Conservation (phyloP, 768 basidiomycete genomes). For the Amyloporia xantha region DNA sequence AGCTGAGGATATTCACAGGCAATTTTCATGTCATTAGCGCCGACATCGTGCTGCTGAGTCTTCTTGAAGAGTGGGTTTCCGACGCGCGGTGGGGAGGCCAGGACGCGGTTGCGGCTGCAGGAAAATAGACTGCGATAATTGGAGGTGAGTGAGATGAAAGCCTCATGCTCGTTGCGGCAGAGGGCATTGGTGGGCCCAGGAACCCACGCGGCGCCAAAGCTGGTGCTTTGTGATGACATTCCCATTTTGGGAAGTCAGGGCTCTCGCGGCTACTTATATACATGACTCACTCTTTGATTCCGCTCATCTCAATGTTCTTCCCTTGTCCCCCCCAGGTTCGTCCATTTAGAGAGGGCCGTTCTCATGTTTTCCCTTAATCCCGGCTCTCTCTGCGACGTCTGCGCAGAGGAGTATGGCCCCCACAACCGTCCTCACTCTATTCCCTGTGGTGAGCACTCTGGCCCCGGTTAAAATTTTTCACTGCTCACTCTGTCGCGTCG, state of each 20-base stretch:
- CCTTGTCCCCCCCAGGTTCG: conserved; percentile 20
- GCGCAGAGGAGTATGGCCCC: conserved; percentile 78
- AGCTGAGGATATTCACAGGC: background rate
- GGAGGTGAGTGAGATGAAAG: too few species aligned
- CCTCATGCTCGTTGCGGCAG: conserved; percentile 9
- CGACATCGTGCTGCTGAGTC: background rate
- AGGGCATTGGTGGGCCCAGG: conserved; percentile 13
- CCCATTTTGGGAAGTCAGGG: conserved; percentile 17
- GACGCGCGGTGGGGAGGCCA: conserved; percentile 11
- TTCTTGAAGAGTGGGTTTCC: background rate
- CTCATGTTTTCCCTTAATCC: conserved; percentile 75
- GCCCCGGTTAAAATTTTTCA: conserved; percentile 21
- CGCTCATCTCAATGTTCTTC: conserved; percentile 22
- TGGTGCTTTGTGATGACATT: conserved; percentile 12
- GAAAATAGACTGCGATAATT: conserved; percentile 2
- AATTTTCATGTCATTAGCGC: conserved; percentile 3
- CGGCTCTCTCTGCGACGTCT: conserved; percentile 84
- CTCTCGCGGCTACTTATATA: conserved; percentile 22
- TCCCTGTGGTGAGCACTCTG: conserved; percentile 58
- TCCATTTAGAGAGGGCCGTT: conserved; percentile 20
- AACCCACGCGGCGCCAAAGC: conserved; percentile 1
- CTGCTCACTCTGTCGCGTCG: conserved; percentile 9
- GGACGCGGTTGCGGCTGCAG: background rate
- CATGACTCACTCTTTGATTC: conserved; percentile 18
- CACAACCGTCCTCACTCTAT: conserved; percentile 74